Evolutionary conservation across 1,284 basidiomycete species (phyloP).

Genomic region (Erythrobasidium hasegawianum): DNA sequence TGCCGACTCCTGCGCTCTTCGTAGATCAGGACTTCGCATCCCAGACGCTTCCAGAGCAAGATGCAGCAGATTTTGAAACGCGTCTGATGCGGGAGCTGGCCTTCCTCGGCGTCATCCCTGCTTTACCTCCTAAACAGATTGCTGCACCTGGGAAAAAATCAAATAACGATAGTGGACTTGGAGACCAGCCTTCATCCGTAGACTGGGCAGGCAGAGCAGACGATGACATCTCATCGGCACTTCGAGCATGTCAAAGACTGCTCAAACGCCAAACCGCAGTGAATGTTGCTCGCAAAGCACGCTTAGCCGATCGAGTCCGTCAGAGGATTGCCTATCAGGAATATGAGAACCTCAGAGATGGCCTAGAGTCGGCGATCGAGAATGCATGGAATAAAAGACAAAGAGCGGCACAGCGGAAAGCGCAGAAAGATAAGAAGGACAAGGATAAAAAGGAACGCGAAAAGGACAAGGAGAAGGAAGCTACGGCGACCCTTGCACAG

Average conservation of each 20-base stretch:
- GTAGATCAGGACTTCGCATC: constrained; percentile 8
- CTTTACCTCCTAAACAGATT: not conserved
- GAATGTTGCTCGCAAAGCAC: constrained; percentile 76
- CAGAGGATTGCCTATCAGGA: constrained; percentile 86
- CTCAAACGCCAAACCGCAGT: constrained; percentile 68
- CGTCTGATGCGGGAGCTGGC: constrained; percentile 56
- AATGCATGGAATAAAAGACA: constrained; percentile 52
- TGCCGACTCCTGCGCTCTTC: constrained; percentile 13
- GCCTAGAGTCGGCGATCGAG: constrained; percentile 74
- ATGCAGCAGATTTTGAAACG: constrained; percentile 56
- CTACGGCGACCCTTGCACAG: constrained; percentile 26
- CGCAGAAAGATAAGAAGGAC: constrained; percentile 55
- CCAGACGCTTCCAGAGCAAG: constrained; percentile 43
- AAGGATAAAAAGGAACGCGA: constrained; percentile 45
- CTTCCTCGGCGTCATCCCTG: constrained; percentile 53
- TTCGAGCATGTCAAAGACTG: constrained; percentile 81
- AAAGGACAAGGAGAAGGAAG: constrained; percentile 35
- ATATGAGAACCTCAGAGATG: constrained; percentile 72
- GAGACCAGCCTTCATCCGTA: constrained; percentile 9
- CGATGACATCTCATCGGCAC: constrained; percentile 84
- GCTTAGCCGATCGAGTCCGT: constrained; percentile 71
- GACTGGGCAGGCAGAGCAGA: constrained; percentile 60
- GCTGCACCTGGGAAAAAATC: constrained; percentile 10
- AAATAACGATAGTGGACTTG: not conserved
- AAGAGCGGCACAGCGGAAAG: constrained; percentile 47